Evolutionary conservation across 1,284 basidiomycete genomes (phyloP).

Genomic region (Puccinia hordei): DNA sequence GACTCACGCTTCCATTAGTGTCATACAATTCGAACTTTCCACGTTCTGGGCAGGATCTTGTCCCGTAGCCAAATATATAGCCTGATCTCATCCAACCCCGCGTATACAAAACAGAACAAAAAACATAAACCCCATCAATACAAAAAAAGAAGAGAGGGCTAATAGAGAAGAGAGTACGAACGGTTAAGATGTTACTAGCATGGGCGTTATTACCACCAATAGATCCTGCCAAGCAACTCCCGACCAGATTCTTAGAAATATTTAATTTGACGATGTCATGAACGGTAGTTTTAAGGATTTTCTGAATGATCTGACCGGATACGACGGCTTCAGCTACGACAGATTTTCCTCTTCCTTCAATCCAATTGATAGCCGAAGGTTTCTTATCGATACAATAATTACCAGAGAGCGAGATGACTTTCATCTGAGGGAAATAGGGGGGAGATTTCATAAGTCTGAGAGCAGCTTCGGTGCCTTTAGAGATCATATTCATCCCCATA

Average conservation of each 20-base stretch:
- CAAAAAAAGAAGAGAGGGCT: not conserved
- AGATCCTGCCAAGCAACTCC: conserved; percentile 94
- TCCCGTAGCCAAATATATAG: conserved; percentile 91
- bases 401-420: conserved; percentile 87
- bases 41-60: conserved; percentile 99
- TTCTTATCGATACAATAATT: conserved; percentile 99
- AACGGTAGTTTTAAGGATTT: conserved; percentile 93
- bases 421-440: conserved; percentile 87
- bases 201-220: conserved; percentile 99
- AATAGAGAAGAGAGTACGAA: not conserved
- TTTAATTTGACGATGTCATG: conserved; percentile 87
- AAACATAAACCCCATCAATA: not conserved
- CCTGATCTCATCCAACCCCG: too few relatives aligned
- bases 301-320: conserved; percentile 82
- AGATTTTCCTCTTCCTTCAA: conserved; percentile 95
- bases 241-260: conserved; percentile 95
- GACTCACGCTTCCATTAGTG: conserved; percentile 80
- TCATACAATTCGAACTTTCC: conserved; percentile 97
- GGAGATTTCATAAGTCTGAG: conserved; percentile 72
- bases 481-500: conserved; percentile 99
- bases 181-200: conserved; percentile 92
- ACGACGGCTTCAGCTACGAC: conserved; percentile 94
- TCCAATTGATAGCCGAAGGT: conserved; percentile 99
- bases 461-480: conserved; percentile 89
- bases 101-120: too few relatives aligned